phyloP scores from a whole-genome alignment of 2,329 filamentous ascomycete genomes.

The Chaetothyriales sp. region DNA sequence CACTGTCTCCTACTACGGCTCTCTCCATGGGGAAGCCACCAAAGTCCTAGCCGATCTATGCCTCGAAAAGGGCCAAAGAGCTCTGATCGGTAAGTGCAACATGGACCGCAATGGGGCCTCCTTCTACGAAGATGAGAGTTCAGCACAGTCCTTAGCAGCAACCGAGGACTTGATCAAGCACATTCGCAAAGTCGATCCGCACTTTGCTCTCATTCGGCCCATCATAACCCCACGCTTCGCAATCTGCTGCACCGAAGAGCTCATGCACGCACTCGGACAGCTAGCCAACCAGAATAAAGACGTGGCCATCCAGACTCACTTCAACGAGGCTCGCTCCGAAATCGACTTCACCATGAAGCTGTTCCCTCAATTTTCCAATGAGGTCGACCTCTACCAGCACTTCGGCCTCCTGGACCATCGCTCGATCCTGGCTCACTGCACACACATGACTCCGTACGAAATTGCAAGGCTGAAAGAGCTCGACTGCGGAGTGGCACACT shows the following conservation, averaged over 20 bases:
- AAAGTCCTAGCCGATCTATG: slow-evolving; percentile 44
- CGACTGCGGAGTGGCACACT: slow-evolving; percentile 45
- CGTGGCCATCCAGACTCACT: slow-evolving; percentile 49
- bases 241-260: slow-evolving; percentile 40
- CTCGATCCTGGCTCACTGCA: slow-evolving; percentile 51
- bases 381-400: slow-evolving; percentile 44
- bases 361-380: slow-evolving; percentile 41
- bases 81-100: slow-evolving; percentile 50
- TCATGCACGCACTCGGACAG: slow-evolving; percentile 40
- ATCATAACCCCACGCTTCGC: slow-evolving; percentile 45
- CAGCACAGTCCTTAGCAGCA: slow-evolving; percentile 9
- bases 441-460: slow-evolving; percentile 42
- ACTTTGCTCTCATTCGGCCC: slow-evolving; percentile 28
- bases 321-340: slow-evolving; percentile 48
- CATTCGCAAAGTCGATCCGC: slow-evolving; percentile 32
- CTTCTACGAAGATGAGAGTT: slow-evolving; percentile 20
- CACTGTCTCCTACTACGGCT: slow-evolving; percentile 48
- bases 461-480: slow-evolving; percentile 31
- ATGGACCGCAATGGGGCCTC: slow-evolving; percentile 38
- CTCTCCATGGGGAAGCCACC: slow-evolving; percentile 43
- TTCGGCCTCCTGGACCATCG: slow-evolving; percentile 39
- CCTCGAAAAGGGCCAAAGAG: slow-evolving; percentile 41
- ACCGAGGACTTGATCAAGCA: slow-evolving; percentile 23
- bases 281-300: slow-evolving; percentile 34
- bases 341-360: slow-evolving; percentile 37